A percentile compares a stretch with the other conserved stretches of the same genome.
Conservation (phyloP, 371 early-diverging fungal species). For the Gilbertella persicaria region DNA sequence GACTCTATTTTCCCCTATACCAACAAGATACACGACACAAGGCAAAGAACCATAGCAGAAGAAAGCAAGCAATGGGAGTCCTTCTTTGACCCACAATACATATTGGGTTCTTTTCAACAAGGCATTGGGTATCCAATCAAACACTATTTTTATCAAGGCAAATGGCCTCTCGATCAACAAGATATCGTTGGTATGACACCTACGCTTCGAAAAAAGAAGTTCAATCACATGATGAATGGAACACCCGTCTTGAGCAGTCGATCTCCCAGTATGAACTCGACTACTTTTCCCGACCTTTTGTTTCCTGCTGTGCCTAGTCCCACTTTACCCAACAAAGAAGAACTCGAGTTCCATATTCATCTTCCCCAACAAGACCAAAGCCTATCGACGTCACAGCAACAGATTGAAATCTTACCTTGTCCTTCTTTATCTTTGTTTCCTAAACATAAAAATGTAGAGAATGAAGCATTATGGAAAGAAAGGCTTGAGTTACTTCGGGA, state of each 20-base stretch:
- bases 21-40: constrained; percentile 2
- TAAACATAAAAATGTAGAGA: constrained; percentile 2
- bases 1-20: constrained; percentile 5
- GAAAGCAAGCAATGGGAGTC: constrained; percentile 26
- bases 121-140: constrained; percentile 1
- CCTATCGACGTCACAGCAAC: background rate
- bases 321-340: constrained; percentile 11
- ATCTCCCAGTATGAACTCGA: background rate
- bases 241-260: background rate
- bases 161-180: constrained; percentile 15
- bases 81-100: constrained; percentile 22
- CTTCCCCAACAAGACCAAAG: background rate
- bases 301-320: constrained; percentile 9
- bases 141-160: constrained; percentile 10
- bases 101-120: constrained; percentile 19
- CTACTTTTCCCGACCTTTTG: background rate
- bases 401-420: constrained; percentile 18
- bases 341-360: constrained; percentile 5
- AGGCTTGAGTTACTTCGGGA: constrained; percentile 10
- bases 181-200: constrained; percentile 13
- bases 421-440: constrained; percentile 8
- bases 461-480: constrained; percentile 14
- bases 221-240: background rate
- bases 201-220: background rate
- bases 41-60: constrained; percentile 5